Evolutionary conservation across 805 yeast genomes (phyloP).

Genomic region (Yarrowia divulgata): DNA sequence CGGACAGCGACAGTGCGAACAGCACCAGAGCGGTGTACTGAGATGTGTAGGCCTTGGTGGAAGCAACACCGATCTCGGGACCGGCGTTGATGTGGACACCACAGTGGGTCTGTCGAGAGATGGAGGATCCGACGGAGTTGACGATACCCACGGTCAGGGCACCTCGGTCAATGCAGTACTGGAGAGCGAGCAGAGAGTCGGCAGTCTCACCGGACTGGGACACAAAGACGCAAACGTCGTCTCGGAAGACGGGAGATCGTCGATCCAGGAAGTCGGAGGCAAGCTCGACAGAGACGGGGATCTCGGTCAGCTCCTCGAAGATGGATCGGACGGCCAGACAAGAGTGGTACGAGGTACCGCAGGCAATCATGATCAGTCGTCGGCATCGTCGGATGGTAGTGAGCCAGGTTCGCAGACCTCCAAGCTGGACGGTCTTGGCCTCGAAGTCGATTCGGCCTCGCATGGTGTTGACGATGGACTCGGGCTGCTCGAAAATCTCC

Average conservation of each 20-base stretch:
- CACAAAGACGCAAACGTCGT: slow-evolving; percentile 95
- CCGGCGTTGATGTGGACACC: slow-evolving; percentile 99
- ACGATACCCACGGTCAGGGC: slow-evolving; percentile 98
- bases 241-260: slow-evolving; percentile 96
- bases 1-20: slow-evolving; percentile 95
- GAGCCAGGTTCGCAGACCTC: slow-evolving; percentile 86
- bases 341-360: slow-evolving; percentile 99
- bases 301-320: slow-evolving; percentile 94
- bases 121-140: slow-evolving; percentile 95
- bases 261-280: slow-evolving; percentile 96
- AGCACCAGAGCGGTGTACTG: slow-evolving; percentile 96
- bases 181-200: slow-evolving; percentile 92
- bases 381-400: slow-evolving; percentile 92
- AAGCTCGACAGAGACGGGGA: slow-evolving; percentile 89
- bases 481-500: slow-evolving; percentile 98
- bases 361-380: slow-evolving; percentile 96
- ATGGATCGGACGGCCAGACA: slow-evolving; percentile 96
- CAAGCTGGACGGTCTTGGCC: slow-evolving; percentile 75
- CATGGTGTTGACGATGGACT: slow-evolving; percentile 97
- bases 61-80: slow-evolving; percentile 99
- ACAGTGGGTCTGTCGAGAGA: slow-evolving; percentile 96
- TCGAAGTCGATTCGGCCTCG: slow-evolving; percentile 98
- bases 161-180: slow-evolving; percentile 95
- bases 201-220: slow-evolving; percentile 99
- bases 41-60: slow-evolving; percentile 98